Base-by-base conservation (phyloP, 805 yeast genomes). In the Barnettozyma populi region DNA sequence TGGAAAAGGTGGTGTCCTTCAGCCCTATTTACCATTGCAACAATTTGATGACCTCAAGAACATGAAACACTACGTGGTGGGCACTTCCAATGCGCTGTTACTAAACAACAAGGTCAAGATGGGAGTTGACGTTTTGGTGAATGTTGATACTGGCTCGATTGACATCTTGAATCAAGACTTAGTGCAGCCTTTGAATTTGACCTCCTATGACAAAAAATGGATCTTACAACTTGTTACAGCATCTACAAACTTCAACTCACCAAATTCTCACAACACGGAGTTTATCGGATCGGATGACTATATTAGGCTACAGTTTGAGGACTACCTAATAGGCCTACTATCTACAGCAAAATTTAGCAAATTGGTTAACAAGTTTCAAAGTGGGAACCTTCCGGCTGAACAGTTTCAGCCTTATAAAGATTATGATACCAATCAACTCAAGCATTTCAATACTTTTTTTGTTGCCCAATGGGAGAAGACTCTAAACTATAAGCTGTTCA, bases 21-120 rank as follows among this genome's bases (percentile, higher is more conserved):
- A 85, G 56, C 98, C 99, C 2, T 94, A 92, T 66, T 74, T 90
- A n/a, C 95, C 98, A 0, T 69, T 94, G 47, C 99, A 92, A 64
- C 98, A 92, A 61, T 69, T 92, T 47, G 86, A 85, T 45, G 90
- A 86, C 55, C 70, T 94, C 45, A 72, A 70, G 29, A 73, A 76
- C 19, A 76, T 90, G 0, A 69, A 74, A 32, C 80, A 81, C 61
- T 94, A 80, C 55, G 68, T 87, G 60, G 76, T 88, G 43, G 99
- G 99, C 1, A 83, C 95, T 37, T 90, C 97, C 5, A 94, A 94
- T 66, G 81, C 90, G 36, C 69, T 94, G 36, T 70, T 94, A 37
- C 67, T 86, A 41, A 84, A 82, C 57, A 88, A 82, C 52, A 79
- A 79, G 48, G 60, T 68, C 1, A 76, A 73, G 44, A 65, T 78